A percentile compares a stretch with the other conserved stretches of the same genome.
These are phyloP conservation scores for Suhomyces bribrorum DNA, from an alignment of 1,139 yeast species.

Conservation along the genomic window DNA sequence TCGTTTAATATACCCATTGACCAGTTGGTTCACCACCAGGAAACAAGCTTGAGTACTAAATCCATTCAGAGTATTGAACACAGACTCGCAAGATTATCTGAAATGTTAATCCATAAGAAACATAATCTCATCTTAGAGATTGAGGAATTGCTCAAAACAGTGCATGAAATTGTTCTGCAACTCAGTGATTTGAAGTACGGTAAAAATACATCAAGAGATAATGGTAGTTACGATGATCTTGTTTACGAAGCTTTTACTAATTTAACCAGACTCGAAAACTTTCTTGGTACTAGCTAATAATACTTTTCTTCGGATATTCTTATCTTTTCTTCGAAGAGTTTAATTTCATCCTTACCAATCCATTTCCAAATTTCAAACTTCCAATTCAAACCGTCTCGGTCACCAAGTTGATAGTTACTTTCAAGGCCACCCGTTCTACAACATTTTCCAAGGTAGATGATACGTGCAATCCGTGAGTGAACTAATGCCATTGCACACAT, in stretches of 20 bases:
- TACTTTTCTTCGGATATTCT: neutral
- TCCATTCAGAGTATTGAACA: conserved; percentile 18
- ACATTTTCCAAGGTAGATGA: conserved; percentile 56
- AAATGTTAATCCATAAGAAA: conserved; percentile 14
- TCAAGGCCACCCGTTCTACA: conserved; percentile 53
- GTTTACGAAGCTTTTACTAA: conserved; percentile 11
- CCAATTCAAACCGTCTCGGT: conserved; percentile 72
- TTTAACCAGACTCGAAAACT: conserved; percentile 6
- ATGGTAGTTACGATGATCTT: neutral
- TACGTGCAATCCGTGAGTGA: conserved; percentile 77
- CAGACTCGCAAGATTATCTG: conserved; percentile 17
- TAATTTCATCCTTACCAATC: conserved; percentile 31
- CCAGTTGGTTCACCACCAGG: neutral
- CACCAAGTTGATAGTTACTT: conserved; percentile 72
- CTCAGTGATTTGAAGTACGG: conserved; percentile 25
- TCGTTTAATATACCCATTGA: conserved; percentile 28
- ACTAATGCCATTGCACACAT: conserved; percentile 98
- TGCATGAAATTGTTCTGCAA: conserved; percentile 20
- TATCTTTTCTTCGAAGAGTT: neutral
- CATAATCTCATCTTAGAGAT: conserved; percentile 18
- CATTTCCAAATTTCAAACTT: conserved; percentile 77
- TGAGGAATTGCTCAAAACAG: conserved; percentile 17
- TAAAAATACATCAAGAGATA: conserved; percentile 13
- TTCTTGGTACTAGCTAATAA: neutral
- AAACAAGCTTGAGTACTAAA: conserved; percentile 6